phyloP scores from a whole-genome alignment of 805 yeast genomes.

The Wickerhamiella kazuoi region DNA sequence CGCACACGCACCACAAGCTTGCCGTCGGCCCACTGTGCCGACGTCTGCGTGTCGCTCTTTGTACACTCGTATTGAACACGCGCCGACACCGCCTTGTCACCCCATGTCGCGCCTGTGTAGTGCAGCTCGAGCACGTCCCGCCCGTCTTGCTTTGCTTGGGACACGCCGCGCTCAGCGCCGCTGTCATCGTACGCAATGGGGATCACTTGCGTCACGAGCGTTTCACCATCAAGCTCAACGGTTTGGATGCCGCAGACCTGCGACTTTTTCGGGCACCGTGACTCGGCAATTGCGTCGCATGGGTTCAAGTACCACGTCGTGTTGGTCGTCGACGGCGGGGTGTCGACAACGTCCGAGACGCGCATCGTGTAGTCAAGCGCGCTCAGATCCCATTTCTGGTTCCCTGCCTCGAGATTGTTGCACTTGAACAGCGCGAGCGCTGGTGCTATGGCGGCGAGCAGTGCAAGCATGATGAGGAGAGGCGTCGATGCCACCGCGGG shows the following conservation, averaged over 20 bases:
- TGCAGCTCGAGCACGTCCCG: slow-evolving; percentile 23
- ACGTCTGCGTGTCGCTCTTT: background rate
- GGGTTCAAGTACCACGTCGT: slow-evolving; percentile 55
- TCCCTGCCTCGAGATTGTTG: slow-evolving; percentile 12
- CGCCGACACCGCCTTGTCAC: slow-evolving; percentile 27
- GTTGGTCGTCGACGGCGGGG: slow-evolving; percentile 65
- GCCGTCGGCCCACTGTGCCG: background rate
- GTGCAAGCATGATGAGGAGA: background rate
- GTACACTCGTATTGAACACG: slow-evolving; percentile 19
- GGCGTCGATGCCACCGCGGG: too few relatives aligned
- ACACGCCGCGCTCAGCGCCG: background rate
- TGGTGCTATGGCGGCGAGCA: background rate
- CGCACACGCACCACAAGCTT: background rate
- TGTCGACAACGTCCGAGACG: slow-evolving; percentile 27
- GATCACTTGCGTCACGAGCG: slow-evolving; percentile 42
- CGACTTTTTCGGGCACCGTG: slow-evolving; percentile 48
- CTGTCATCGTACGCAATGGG: slow-evolving; percentile 21
- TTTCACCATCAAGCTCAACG: slow-evolving; percentile 32
- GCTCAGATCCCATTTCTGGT: slow-evolving; percentile 24
- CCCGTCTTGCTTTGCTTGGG: slow-evolving; percentile 11
- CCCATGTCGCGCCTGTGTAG: slow-evolving; percentile 50
- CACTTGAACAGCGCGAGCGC: slow-evolving; percentile 17
- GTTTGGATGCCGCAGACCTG: slow-evolving; percentile 62
- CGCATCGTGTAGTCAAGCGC: slow-evolving; percentile 33
- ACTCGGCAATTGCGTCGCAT: slow-evolving; percentile 34